Base-by-base conservation (phyloP, 1,284 basidiomycete species). In the Mixia osmundae region DNA sequence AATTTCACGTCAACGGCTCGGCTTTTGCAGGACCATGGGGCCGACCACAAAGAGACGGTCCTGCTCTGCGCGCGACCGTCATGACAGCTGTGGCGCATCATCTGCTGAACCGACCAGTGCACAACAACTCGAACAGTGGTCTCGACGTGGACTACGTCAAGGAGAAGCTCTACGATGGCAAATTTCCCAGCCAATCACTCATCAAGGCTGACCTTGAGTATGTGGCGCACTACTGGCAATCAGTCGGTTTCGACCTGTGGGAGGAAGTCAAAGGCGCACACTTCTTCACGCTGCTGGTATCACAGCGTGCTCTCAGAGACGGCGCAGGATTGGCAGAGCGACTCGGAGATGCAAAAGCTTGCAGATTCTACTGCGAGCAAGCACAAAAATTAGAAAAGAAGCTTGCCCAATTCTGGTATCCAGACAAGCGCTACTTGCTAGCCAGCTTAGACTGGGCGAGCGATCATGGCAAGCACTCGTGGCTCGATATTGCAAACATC, bases 141-240 rank as follows among this genome's bases (percentile, higher is more conserved):
- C n/a, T n/a, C n/a, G n/a, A n/a, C n/a, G 3, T 54, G 45, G 28
- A 37, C 0, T 63, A 55, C 44, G 51, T 62, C 36, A 35, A 38
- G 5, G 35, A 46, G 0, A 40, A 53, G 9, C 47, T 63, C 5
- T 63, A 61, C 47, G 44, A 57, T 34, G 35, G 51, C 0, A 36
- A 42, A 6, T 25, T 44, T 1, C 39, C 40, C 12, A 44, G 47
- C 18, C 41, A 16, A 5, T 50, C 44, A 12, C 53, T 61, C 8
- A 54, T 65, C 49, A 63, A 61, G 50, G 61, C 58, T 30, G 63
- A 65, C 43, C 48, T 64, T 14, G 62, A 65, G 39, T 61, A 63
- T 41, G 55, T 62, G 6, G 56, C 54, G 2, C 37, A 51, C 23
- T 39, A 25, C 10, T 41, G 43, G 37, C 22, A 37, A 4, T 21